phyloP scores from a whole-genome alignment of 1,284 basidiomycete genomes.

The Fomitopsis palustris region DNA sequence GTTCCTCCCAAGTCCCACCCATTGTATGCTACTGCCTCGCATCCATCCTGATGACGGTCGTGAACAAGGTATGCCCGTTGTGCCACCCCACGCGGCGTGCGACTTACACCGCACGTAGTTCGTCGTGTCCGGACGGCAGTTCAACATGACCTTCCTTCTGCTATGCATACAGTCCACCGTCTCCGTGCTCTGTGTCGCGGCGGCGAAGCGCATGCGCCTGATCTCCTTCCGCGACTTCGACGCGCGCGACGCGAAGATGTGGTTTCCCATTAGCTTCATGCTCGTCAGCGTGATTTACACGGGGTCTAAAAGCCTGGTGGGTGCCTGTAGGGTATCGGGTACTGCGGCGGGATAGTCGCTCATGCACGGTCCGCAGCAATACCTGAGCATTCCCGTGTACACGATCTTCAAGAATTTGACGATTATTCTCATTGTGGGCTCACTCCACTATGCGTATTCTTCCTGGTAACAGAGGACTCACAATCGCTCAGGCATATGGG shows the following conservation, averaged over 20 bases:
- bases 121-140: constrained; percentile 90
- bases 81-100: constrained; percentile 2
- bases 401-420: constrained; percentile 99
- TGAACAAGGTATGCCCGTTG: constrained; percentile 78
- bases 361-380: constrained; percentile 60
- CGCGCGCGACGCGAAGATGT: constrained; percentile 81
- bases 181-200: constrained; percentile 75
- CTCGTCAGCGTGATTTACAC: constrained; percentile 97
- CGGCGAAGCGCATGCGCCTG: constrained; percentile 76
- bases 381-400: constrained; percentile 88
- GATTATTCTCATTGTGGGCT: constrained; percentile 90
- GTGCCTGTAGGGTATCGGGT: constrained; percentile 25
- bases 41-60: constrained; percentile 96
- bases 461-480: too few relatives aligned
- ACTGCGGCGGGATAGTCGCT: neutral
- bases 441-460: neutral
- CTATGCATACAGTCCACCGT: constrained; percentile 90
- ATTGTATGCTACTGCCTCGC: constrained; percentile 91
- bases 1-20: constrained; percentile 53
- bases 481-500: constrained; percentile 75
- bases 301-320: constrained; percentile 92
- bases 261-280: constrained; percentile 93
- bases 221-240: constrained; percentile 91
- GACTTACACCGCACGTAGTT: constrained; percentile 50
- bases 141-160: constrained; percentile 97